Evolutionary conservation across 768 basidiomycete species (phyloP).

Genomic region (Boletus fagicola): DNA sequence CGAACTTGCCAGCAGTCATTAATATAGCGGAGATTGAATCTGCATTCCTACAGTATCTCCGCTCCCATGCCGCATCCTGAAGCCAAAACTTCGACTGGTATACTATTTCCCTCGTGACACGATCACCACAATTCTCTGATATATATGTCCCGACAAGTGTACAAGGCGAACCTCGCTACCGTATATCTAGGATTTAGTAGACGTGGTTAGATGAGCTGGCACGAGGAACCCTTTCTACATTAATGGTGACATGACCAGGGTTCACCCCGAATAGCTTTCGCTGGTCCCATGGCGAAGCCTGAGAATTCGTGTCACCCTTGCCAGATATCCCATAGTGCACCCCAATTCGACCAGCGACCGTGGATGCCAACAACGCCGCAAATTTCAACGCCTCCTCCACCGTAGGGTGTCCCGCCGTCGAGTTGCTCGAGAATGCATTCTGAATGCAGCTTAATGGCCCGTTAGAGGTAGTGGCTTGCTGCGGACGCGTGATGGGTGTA

Average conservation of each 20-base stretch:
- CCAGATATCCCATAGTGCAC: conserved; percentile 23
- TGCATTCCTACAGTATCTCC: neutral
- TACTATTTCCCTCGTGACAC: no score
- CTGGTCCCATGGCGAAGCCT: conserved; percentile 41
- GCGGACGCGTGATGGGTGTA: conserved; percentile 18
- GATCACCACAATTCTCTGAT: no score
- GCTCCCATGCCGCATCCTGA: neutral
- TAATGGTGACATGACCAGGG: neutral
- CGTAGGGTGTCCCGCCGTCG: conserved; percentile 35
- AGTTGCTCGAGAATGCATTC: neutral
- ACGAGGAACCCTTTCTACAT: neutral
- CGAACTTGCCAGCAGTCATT: neutral
- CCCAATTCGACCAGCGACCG: conserved; percentile 37
- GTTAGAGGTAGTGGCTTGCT: neutral
- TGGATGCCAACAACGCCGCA: conserved; percentile 46
- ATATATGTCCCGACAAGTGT: neutral
- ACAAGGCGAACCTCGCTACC: neutral
- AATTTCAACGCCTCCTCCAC: conserved; percentile 51
- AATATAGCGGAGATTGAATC: conserved; percentile 9
- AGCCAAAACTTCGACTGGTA: no score
- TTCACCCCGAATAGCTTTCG: conserved; percentile 14
- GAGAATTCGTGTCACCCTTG: conserved; percentile 31
- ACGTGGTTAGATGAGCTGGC: conserved; percentile 12
- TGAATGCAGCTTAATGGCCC: conserved; percentile 19
- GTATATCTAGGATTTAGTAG: conserved; percentile 4